Base-by-base conservation (phyloP, 192 early-diverging fungal species). In the Gorgonomyces haynaldii region DNA sequence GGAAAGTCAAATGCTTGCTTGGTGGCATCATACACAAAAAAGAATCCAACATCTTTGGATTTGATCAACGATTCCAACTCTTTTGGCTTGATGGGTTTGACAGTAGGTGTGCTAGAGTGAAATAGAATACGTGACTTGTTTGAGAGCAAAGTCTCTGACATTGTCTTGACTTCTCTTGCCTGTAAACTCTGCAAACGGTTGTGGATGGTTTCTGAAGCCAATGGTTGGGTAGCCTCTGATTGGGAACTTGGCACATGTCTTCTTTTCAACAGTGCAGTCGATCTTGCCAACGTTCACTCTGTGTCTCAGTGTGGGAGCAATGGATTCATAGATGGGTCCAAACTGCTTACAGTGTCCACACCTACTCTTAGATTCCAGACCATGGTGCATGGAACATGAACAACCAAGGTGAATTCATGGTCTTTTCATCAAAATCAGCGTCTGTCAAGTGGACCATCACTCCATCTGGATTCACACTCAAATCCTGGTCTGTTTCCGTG, bases 141-240 rank as follows among this genome's bases (percentile, higher is more conserved):
- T 45, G 53, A 25, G 60, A 39, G 52, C 72, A 64, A 76, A 89
- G 13, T 65, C 55, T 5, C 48, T 26, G 35, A 88, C 45, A 1
- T 42, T 53, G 9, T 74, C 58, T 20, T 72, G 61, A 21, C 76
- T 64, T 24, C 85, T 64, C 16, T 51, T 21, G 5, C 67, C 66
- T 28, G 53, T 45, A 42, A 60, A 78, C 27, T 68, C 67, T 2
- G 54, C 45, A 4, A 35, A 17, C n/a, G 60, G 50, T 22, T 62
- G 62, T 37, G 66, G 51, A 20, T 51, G 45, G 26, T 58, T 54
- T 22, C 64, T 29, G 37, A 30, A 76, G 52, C 74, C 78, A 39
- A 96, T 68, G 8, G 90, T 92, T 21, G 92, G 92, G 59, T 84
- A 93, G n/a, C 83, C 88, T 30, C 69, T 61, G 19, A 96, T 70